These are phyloP conservation scores for Xylariaceae sp. DNA, from an alignment of 2,329 filamentous ascomycete genomes.

Conservation along the genomic window DNA sequence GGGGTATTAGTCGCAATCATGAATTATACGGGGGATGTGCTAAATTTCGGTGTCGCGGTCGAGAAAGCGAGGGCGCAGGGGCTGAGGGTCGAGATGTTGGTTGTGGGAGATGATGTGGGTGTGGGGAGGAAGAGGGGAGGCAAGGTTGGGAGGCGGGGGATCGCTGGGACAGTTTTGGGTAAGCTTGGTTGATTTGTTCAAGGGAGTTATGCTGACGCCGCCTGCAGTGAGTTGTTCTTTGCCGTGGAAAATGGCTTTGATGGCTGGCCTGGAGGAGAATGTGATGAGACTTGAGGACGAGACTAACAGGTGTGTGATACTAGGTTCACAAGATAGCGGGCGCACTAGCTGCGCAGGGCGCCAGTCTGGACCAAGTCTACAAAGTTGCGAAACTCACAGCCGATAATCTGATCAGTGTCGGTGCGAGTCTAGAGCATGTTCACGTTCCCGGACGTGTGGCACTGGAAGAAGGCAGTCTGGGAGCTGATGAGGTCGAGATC, in stretches of 20 bases:
- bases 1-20: slow-evolving; percentile 90
- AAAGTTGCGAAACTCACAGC: slow-evolving; percentile 69
- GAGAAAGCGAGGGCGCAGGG: slow-evolving; percentile 86
- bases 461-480: slow-evolving; percentile 53
- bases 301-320: no score
- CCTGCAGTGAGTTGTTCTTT: no score
- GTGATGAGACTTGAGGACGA: no score
- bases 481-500: slow-evolving; percentile 56
- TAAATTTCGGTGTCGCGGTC: slow-evolving; percentile 91
- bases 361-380: slow-evolving; percentile 66
- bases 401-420: slow-evolving; percentile 78
- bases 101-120: slow-evolving; percentile 88
- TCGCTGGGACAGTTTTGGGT: slow-evolving; percentile 78
- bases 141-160: slow-evolving; percentile 89
- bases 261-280: no score
- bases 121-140: slow-evolving; percentile 78
- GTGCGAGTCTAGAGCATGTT: slow-evolving; percentile 84
- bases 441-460: slow-evolving; percentile 77
- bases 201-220: no score
- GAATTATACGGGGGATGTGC: slow-evolving; percentile 88
- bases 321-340: slow-evolving; percentile 83
- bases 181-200: no score
- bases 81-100: slow-evolving; percentile 78
- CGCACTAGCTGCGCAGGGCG: slow-evolving; percentile 72
- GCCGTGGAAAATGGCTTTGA: no score